Percentiles rank a stretch among this genome's conserved stretches.
These are phyloP conservation scores for Cordyceps fumosorosea DNA, from an alignment of 2,329 filamentous ascomycete genomes.

Conservation along the genomic window DNA sequence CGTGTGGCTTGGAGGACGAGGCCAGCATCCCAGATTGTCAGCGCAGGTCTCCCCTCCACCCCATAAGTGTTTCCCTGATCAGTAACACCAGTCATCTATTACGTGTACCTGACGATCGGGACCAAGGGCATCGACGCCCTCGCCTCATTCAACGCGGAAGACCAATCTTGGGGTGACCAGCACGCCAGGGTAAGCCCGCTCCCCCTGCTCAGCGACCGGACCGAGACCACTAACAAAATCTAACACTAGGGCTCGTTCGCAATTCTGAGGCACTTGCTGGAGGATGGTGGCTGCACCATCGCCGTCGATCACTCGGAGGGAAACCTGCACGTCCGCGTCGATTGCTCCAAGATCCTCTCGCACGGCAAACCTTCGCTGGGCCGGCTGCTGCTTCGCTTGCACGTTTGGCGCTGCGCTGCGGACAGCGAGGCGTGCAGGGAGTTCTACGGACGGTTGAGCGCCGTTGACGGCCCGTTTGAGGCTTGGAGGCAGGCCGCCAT, in stretches of 20 bases:
- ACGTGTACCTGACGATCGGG: background rate
- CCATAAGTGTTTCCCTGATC: background rate
- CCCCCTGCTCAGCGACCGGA: background rate
- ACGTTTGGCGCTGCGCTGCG: slow-evolving; percentile 57
- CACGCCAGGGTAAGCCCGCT: background rate
- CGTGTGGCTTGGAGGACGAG: slow-evolving; percentile 17
- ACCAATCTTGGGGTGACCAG: slow-evolving; percentile 30
- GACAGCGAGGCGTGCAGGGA: slow-evolving; percentile 32
- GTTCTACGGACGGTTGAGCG: background rate
- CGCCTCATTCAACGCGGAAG: background rate
- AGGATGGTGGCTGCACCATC: slow-evolving; percentile 23
- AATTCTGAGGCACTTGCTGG: background rate
- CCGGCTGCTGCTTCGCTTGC: slow-evolving; percentile 50
- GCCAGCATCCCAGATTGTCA: background rate
- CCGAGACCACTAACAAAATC: background rate
- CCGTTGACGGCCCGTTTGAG: background rate
- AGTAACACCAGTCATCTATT: background rate
- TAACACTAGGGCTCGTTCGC: background rate
- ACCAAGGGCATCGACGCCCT: background rate
- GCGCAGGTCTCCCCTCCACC: no score
- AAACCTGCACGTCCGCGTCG: slow-evolving; percentile 47
- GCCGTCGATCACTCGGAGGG: slow-evolving; percentile 36
- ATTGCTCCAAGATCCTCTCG: slow-evolving; percentile 48
- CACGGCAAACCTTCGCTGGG: slow-evolving; percentile 53
- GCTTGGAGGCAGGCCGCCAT: background rate